Conservation (phyloP, 2,329 filamentous ascomycete genomes). For the Acephala macrosclerotiorum region DNA sequence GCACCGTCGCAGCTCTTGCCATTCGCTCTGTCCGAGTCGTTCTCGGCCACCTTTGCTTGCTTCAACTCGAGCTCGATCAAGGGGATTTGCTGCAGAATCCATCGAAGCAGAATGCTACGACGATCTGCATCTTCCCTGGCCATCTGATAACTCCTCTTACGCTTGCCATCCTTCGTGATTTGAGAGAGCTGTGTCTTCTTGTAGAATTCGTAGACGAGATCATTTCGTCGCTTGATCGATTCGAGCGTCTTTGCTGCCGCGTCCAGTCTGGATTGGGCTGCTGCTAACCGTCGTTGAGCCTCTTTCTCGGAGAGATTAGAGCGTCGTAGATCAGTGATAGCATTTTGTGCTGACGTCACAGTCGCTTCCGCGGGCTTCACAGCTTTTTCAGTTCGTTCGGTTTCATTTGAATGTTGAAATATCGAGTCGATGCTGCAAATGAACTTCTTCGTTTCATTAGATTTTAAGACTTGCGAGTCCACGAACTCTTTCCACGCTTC, state of each 20-base stretch:
- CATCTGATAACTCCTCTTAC: conserved; percentile 3
- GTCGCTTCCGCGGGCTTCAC: conserved; percentile 23
- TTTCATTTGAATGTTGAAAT: conserved; percentile 28
- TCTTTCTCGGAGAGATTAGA: conserved; percentile 23
- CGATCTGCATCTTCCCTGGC: conserved; percentile 30
- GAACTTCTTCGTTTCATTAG: conserved; percentile 41
- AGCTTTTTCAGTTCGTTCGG: conserved; percentile 29
- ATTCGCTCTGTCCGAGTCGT: background rate
- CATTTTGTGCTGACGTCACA: conserved; percentile 30
- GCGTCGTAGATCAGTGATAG: conserved; percentile 16
- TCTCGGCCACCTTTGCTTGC: conserved; percentile 11
- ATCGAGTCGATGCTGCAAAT: conserved; percentile 24
- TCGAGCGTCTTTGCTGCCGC: conserved; percentile 31
- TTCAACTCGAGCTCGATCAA: conserved; percentile 41
- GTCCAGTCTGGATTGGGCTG: conserved; percentile 28
- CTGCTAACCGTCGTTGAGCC: conserved; percentile 18
- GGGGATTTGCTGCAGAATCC: conserved; percentile 42
- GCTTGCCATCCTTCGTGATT: background rate
- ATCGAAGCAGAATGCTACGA: conserved; percentile 36
- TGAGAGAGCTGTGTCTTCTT: too few species aligned
- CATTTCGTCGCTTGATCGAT: conserved; percentile 31
- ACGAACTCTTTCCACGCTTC: conserved; percentile 45
- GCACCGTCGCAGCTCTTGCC: background rate
- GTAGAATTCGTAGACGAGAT: conserved; percentile 33
- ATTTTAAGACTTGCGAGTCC: conserved; percentile 42